Conservation (phyloP, 2,329 filamentous ascomycete genomes). For the Fusarium lateritium region DNA sequence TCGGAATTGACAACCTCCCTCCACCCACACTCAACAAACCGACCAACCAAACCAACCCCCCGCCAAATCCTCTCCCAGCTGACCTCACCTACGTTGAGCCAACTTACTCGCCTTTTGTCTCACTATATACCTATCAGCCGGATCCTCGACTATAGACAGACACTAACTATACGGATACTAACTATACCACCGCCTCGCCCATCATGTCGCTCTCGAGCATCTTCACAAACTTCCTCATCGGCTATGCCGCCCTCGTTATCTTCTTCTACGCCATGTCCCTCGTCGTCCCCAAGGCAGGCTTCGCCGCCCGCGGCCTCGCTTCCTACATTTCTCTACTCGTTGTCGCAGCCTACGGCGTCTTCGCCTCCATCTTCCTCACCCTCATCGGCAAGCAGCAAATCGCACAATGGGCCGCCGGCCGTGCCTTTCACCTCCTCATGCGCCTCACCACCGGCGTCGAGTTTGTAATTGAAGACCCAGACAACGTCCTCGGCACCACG, state of each 20-base stretch:
- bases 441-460: conserved; percentile 79
- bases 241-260: conserved; percentile 66
- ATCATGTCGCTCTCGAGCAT: conserved; percentile 58
- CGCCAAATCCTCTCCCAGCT: conserved; percentile 8
- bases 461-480: conserved; percentile 80
- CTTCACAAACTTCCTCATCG: conserved; percentile 64
- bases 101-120: conserved; percentile 16
- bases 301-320: conserved; percentile 77
- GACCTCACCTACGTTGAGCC: neutral
- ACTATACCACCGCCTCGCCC: neutral
- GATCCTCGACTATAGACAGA: conserved; percentile 17
- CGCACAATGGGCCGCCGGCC: conserved; percentile 87
- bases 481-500: conserved; percentile 72
- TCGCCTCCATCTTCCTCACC: conserved; percentile 80
- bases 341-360: conserved; percentile 79
- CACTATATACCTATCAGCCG: conserved; percentile 19
- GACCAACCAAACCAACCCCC: conserved; percentile 21
- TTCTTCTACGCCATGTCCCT: conserved; percentile 75
- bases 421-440: conserved; percentile 87
- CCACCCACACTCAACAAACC: conserved; percentile 14
- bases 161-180: neutral
- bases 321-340: conserved; percentile 74
- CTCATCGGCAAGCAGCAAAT: conserved; percentile 80
- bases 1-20: neutral
- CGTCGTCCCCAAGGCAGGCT: conserved; percentile 72